These are phyloP conservation scores for Trichoderma sp. DNA, from an alignment of 2,329 filamentous ascomycete genomes.

Conservation along the genomic window DNA sequence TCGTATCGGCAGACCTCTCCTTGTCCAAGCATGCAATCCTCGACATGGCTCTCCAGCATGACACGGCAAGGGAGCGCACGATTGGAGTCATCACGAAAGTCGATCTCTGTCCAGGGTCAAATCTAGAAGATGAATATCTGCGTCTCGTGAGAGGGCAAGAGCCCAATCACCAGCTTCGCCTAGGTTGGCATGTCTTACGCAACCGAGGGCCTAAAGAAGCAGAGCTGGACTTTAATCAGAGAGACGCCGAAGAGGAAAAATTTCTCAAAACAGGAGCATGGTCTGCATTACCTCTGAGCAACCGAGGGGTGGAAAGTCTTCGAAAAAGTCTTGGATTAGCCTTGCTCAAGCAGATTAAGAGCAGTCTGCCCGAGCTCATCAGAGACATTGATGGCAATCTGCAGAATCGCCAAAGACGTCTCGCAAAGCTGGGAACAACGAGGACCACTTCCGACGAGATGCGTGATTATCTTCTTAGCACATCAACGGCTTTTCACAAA, in stretches of 20 bases:
- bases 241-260: slow-evolving; percentile 15
- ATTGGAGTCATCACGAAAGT: slow-evolving; percentile 59
- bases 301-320: not conserved
- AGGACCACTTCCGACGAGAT: slow-evolving; percentile 26
- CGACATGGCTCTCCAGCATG: slow-evolving; percentile 44
- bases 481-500: slow-evolving; percentile 38
- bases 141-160: slow-evolving; percentile 46
- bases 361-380: not conserved
- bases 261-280: slow-evolving; percentile 11
- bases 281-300: not conserved
- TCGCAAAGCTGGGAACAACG: slow-evolving; percentile 23
- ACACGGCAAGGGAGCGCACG: slow-evolving; percentile 40
- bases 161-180: slow-evolving; percentile 29
- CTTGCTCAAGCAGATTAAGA: not conserved
- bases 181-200: slow-evolving; percentile 55
- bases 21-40: slow-evolving; percentile 42
- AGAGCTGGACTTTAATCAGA: not conserved
- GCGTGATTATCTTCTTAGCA: slow-evolving; percentile 34
- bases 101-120: slow-evolving; percentile 33
- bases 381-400: not conserved
- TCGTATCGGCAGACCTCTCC: slow-evolving; percentile 55
- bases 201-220: slow-evolving; percentile 37
- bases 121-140: slow-evolving; percentile 36
- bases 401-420: not conserved
- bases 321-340: not conserved